Conservation (phyloP, 345 rosid species). For the Pistacia vera region DNA sequence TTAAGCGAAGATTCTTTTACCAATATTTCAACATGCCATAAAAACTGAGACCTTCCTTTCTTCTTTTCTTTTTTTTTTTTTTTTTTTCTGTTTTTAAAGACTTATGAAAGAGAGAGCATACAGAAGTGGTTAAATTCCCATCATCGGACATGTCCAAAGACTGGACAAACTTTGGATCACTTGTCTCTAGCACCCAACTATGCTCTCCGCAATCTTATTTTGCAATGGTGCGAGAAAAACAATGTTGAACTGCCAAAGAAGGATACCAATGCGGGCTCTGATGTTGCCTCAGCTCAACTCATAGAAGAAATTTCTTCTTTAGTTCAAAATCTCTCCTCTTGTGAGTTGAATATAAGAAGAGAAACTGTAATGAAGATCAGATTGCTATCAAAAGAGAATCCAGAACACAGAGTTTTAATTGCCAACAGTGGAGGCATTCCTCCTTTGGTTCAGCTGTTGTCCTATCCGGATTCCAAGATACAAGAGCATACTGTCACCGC, state of each 20-base stretch:
- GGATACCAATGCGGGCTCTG: conserved; percentile 22
- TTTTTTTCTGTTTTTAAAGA: conserved; percentile 28
- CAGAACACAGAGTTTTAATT: conserved; percentile 57
- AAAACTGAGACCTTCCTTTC: conserved; percentile 6
- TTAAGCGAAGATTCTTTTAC: background rate
- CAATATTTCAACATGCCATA: background rate
- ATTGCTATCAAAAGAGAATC: conserved; percentile 56
- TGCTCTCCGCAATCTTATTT: conserved; percentile 58
- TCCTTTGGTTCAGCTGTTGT: conserved; percentile 48
- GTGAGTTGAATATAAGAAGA: conserved; percentile 28
- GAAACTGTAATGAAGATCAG: conserved; percentile 53
- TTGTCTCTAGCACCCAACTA: conserved; percentile 54
- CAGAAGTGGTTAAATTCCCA: conserved; percentile 58
- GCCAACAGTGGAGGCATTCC: conserved; percentile 57
- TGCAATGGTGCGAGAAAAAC: conserved; percentile 62
- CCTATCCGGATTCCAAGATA: conserved; percentile 44
- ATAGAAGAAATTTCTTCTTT: conserved; percentile 41
- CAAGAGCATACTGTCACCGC: conserved; percentile 74
- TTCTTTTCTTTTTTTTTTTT: background rate
- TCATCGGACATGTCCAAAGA: conserved; percentile 65
- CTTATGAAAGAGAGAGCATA: conserved; percentile 65
- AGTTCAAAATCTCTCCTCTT: conserved; percentile 41
- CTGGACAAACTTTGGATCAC: conserved; percentile 52
- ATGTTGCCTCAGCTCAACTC: conserved; percentile 32
- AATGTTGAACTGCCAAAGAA: conserved; percentile 49